Evolutionary conservation across 31 red algal species (phyloP).

Genomic region (Asparagopsis taxiformis): DNA sequence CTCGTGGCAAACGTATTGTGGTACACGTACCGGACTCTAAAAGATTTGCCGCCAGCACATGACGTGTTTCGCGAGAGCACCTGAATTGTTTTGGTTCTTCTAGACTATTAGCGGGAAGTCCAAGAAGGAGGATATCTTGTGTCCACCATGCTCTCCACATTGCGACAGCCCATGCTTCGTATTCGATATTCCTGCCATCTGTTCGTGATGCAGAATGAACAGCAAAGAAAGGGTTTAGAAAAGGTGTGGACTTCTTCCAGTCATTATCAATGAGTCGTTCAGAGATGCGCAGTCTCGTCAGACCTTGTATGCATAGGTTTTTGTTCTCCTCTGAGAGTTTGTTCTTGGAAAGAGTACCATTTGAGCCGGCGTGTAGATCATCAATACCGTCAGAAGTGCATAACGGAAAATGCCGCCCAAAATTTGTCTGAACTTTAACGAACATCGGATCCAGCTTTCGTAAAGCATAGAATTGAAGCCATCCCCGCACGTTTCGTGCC

Average conservation of each 20-base stretch:
- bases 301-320: constrained; percentile 10
- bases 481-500: constrained; percentile 24
- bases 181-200: not conserved
- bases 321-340: not conserved
- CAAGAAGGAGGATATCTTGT: constrained; percentile 17
- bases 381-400: too few relatives aligned
- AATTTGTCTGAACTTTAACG: not conserved
- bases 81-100: not conserved
- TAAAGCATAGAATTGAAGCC: constrained; percentile 34
- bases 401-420: not conserved
- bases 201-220: not conserved
- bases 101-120: not conserved
- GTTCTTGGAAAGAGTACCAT: too few relatives aligned
- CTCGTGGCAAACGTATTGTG: too few relatives aligned
- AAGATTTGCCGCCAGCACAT: too few relatives aligned
- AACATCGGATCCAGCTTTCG: constrained; percentile 10
- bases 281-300: constrained; percentile 31
- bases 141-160: constrained; percentile 65
- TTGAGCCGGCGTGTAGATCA: too few relatives aligned
- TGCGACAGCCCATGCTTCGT: constrained; percentile 39
- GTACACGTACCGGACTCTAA: too few relatives aligned
- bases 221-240: constrained; percentile 30
- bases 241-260: constrained; percentile 8
- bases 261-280: constrained; percentile 52
- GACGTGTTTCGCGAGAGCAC: not conserved